Evolutionary conservation across 805 yeast genomes (phyloP).

Genomic region (Yarrowia sp.): DNA sequence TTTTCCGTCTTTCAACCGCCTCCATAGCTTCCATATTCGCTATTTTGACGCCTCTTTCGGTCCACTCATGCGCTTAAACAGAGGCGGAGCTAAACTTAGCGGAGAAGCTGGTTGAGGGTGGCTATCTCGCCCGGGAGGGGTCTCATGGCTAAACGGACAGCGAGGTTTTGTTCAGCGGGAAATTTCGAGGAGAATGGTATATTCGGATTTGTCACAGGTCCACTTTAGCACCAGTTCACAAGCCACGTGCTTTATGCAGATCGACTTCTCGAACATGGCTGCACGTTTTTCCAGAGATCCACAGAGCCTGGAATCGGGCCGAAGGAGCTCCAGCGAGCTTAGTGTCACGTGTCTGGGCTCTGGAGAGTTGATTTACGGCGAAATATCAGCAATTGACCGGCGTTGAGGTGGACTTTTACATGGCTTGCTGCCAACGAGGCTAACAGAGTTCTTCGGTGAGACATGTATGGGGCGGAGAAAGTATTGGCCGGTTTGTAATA

Average conservation of each 20-base stretch:
- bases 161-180: neutral
- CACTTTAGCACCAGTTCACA: neutral
- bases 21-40: neutral
- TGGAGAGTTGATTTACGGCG: no score
- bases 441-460: neutral
- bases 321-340: no score
- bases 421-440: slow-evolving; percentile 3
- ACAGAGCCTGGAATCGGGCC: neutral
- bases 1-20: neutral
- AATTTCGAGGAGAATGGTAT: neutral
- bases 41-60: neutral
- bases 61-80: neutral
- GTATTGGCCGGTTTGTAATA: no score
- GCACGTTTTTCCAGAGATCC: neutral
- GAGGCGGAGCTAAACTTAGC: neutral
- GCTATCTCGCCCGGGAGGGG: no score
- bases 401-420: no score
- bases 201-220: neutral
- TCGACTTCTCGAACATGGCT: slow-evolving; percentile 6
- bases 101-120: neutral
- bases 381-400: no score
- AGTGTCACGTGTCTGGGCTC: no score
- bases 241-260: slow-evolving; percentile 2
- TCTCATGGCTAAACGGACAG: no score
- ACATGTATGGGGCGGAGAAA: no score